Base-by-base conservation (phyloP, 2,329 filamentous ascomycete genomes). In the Magnaporthiopsis rhizophila region DNA sequence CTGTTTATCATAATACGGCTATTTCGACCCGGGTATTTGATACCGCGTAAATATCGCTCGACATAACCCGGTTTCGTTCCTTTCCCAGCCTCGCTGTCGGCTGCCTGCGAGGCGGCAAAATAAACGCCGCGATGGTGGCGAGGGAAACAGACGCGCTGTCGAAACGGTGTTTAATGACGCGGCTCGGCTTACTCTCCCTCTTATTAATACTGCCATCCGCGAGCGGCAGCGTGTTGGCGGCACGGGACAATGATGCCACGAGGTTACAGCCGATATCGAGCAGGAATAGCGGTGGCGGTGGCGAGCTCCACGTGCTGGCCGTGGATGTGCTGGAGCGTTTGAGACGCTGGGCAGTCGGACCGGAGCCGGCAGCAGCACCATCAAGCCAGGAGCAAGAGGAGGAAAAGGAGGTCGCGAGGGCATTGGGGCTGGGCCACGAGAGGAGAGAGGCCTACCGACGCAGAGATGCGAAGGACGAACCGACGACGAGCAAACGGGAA, bases 341-440 rank as follows among this genome's bases (percentile, higher is more conserved):
- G 62, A 21, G 1, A 64, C 28, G 5, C 65, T 64, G n/a, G 45
- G 45, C 45, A n/a, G 45, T 13, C 45, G 45, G 45, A 21, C 45
- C 45, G 45, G 45, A 11, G 45, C 45, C 45, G 45, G 45, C 18
- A n/a, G 45, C 45, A n/a, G 5, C 45, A 53, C 45, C 45, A 9
- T 53, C 45, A 64, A 63, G 65, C n/a, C 62, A 56, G 30, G 30
- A 24, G 32, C 50, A 32, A 53, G 61, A 62, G 32, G 64, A 68
- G 57, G 59, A 63, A 56, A 50, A 61, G 13, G 65, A 66, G 58
- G 38, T 58, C 21, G 58, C 62, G 62, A 63, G 64, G n/a, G 65
- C 62, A 1, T 18, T 65, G 61, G 59, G 36, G 24, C 53, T 32
- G 21, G 62, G 64, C 4, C 65, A 65, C 21, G 34, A 65, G n/a